Percentiles rank a stretch among this genome's conserved stretches.
Evolutionary conservation across 2,329 filamentous ascomycete species (phyloP).

Genomic region (Diplodia seriata): DNA sequence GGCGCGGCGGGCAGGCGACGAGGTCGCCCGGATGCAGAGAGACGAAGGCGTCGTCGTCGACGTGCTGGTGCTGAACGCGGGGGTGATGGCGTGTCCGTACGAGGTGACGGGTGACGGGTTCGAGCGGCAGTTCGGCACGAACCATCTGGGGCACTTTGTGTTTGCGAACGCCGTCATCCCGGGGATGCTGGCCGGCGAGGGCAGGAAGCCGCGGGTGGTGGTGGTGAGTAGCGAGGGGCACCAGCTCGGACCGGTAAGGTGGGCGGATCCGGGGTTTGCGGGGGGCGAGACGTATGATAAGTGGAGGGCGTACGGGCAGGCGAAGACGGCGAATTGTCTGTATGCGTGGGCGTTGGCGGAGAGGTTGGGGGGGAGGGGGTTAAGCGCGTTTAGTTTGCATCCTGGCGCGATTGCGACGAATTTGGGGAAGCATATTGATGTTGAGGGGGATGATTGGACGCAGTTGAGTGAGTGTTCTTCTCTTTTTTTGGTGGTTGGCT

Average conservation of each 20-base stretch:
- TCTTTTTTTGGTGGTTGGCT: not conserved
- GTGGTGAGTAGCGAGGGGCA: conserved; percentile 41
- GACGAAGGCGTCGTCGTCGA: conserved; percentile 46
- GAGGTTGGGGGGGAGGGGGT: conserved; percentile 38
- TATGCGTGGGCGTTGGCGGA: conserved; percentile 40
- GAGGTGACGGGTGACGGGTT: conserved; percentile 50
- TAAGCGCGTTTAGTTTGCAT: conserved; percentile 43
- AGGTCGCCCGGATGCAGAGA: conserved; percentile 37
- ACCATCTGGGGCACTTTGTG: conserved; percentile 55
- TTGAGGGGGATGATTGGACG: conserved; percentile 35
- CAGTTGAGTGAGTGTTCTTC: conserved; percentile 34
- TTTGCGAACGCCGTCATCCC: conserved; percentile 54
- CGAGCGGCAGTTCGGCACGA: conserved; percentile 56
- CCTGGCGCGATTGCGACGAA: conserved; percentile 41
- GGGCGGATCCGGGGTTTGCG: conserved; percentile 36
- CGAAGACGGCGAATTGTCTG: conserved; percentile 40
- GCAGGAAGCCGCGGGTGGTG: conserved; percentile 40
- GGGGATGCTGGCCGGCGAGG: conserved; percentile 42
- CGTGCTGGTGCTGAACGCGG: conserved; percentile 53
- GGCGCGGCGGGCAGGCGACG: conserved; percentile 46
- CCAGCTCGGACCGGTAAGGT: conserved; percentile 33
- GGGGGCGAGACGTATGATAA: conserved; percentile 30
- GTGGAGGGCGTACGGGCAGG: conserved; percentile 37
- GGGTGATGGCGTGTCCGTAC: conserved; percentile 44
- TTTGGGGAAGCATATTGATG: conserved; percentile 36